These are phyloP conservation scores for Musa balbisiana DNA, from an alignment of 202 grass and related monocot species.

Conservation along the genomic window DNA sequence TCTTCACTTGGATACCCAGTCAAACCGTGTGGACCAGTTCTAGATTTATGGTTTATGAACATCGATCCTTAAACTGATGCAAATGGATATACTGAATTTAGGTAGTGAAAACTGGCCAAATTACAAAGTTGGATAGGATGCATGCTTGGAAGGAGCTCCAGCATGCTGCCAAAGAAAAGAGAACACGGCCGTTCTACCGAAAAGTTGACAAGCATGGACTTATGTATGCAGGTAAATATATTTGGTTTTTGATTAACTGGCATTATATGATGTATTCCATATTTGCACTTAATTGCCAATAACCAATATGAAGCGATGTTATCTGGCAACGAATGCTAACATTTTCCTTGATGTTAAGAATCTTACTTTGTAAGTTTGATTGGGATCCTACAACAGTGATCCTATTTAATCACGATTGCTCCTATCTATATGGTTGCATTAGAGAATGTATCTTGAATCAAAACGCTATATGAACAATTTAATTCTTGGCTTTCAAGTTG, in stretches of 20 bases:
- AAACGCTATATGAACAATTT: no score
- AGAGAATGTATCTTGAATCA: no score
- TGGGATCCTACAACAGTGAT: not conserved
- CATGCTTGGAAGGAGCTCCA: constrained; percentile 67
- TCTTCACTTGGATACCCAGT: no score
- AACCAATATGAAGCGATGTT: not conserved
- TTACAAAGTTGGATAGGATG: constrained; percentile 60
- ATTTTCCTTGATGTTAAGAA: not conserved
- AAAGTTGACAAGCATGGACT: constrained; percentile 56
- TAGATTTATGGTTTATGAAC: no score
- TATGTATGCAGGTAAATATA: constrained; percentile 83
- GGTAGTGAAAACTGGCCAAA: constrained; percentile 68
- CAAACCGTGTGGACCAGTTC: no score
- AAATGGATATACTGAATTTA: constrained; percentile 24
- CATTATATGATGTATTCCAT: not conserved
- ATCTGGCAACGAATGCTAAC: not conserved
- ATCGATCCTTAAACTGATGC: not conserved
- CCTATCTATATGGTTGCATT: no score
- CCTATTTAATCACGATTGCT: no score
- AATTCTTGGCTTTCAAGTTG: no score
- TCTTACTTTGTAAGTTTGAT: not conserved
- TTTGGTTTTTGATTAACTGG: not conserved
- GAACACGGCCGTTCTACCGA: constrained; percentile 70
- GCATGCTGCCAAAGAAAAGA: constrained; percentile 62
- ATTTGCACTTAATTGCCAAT: no score